These are phyloP conservation scores for Polysphondylium violaceum DNA, from an alignment of 78 protist species.

Conservation along the genomic window DNA sequence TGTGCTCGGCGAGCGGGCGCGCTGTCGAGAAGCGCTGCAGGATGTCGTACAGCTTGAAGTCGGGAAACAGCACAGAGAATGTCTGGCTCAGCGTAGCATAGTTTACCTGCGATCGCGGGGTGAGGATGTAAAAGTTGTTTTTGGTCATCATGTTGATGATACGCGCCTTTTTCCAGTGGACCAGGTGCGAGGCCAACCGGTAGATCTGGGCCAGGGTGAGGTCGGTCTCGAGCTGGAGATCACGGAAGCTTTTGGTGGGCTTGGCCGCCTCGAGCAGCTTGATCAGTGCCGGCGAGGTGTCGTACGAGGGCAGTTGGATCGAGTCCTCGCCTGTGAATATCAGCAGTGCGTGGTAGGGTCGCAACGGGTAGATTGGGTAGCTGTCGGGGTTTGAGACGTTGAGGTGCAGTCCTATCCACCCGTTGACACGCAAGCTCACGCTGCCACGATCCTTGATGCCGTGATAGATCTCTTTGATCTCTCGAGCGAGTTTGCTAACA, in stretches of 20 bases:
- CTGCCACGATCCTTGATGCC: slow-evolving; percentile 1
- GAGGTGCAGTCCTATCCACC: slow-evolving; percentile 54
- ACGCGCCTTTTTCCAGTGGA: slow-evolving; percentile 78
- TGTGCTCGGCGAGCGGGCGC: slow-evolving; percentile 61
- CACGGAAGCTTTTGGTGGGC: slow-evolving; percentile 76
- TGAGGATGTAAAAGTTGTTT: slow-evolving; percentile 60
- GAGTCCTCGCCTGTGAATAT: slow-evolving; percentile 21
- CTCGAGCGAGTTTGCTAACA: slow-evolving; percentile 34
- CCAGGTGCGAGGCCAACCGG: slow-evolving; percentile 78
- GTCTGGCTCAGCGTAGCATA: not conserved
- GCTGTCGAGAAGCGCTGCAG: slow-evolving; percentile 43
- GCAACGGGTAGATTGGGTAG: slow-evolving; percentile 61
- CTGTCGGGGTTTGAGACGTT: slow-evolving; percentile 44
- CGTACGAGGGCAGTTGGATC: slow-evolving; percentile 19
- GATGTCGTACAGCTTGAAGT: slow-evolving; percentile 56
- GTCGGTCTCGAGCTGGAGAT: slow-evolving; percentile 78
- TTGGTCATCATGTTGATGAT: slow-evolving; percentile 80
- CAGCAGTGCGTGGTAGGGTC: slow-evolving; percentile 81
- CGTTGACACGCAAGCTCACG: slow-evolving; percentile 31
- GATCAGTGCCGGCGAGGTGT: slow-evolving; percentile 53
- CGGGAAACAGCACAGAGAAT: slow-evolving; percentile 38
- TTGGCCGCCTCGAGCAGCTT: slow-evolving; percentile 68
- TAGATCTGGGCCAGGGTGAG: slow-evolving; percentile 69
- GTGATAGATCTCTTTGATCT: slow-evolving; percentile 51
- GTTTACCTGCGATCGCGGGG: slow-evolving; percentile 7